Conservation (phyloP, 2,329 filamentous ascomycete genomes). For the Dactylonectria estremocensis region DNA sequence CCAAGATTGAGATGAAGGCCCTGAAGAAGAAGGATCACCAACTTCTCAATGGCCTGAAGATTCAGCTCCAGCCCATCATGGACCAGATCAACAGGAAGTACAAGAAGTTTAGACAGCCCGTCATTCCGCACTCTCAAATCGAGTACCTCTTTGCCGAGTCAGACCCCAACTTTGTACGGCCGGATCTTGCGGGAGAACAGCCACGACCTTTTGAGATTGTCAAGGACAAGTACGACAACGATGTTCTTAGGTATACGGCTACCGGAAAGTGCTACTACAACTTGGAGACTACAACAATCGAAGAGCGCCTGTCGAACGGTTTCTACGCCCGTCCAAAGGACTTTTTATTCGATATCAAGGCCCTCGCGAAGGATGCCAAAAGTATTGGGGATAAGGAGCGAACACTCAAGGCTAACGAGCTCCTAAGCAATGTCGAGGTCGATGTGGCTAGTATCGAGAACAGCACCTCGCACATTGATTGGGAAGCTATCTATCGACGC, state of each 20-base stretch:
- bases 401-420: conserved; percentile 89
- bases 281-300: conserved; percentile 91
- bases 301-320: conserved; percentile 96
- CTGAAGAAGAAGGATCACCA: conserved; percentile 88
- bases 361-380: conserved; percentile 87
- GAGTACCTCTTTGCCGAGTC: conserved; percentile 88
- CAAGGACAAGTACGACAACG: conserved; percentile 83
- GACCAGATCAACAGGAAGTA: conserved; percentile 94
- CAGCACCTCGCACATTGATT: conserved; percentile 79
- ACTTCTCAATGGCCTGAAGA: conserved; percentile 88
- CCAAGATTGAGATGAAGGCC: conserved; percentile 84
- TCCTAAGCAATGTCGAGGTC: conserved; percentile 93
- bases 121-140: conserved; percentile 82
- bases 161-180: conserved; percentile 78
- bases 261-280: conserved; percentile 95
- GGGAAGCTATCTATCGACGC: conserved; percentile 84
- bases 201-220: conserved; percentile 84
- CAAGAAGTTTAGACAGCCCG: conserved; percentile 86
- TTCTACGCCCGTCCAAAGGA: conserved; percentile 94
- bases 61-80: conserved; percentile 94
- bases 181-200: conserved; percentile 68
- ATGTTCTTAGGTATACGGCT: conserved; percentile 81
- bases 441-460: conserved; percentile 85
- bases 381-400: conserved; percentile 87
- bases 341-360: conserved; percentile 89